Conservation (phyloP, 805 yeast species). For the Metschnikowia amazonensis region DNA sequence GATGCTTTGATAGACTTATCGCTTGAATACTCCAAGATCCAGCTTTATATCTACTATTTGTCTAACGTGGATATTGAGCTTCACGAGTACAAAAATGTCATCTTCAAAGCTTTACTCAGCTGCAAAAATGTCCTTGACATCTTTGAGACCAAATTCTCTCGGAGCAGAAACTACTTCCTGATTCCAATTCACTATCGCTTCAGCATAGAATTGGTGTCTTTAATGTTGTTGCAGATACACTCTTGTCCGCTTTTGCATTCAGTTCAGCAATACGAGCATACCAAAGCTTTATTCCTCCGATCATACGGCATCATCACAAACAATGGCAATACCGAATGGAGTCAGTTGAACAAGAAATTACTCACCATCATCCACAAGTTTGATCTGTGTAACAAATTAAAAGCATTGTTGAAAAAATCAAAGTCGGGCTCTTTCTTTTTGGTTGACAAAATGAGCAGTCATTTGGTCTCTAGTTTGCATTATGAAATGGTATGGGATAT, state of each 20-base stretch:
- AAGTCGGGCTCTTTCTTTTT: constrained; percentile 24
- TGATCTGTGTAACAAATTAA: constrained; percentile 10
- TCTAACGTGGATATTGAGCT: constrained; percentile 23
- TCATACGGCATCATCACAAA: constrained; percentile 13
- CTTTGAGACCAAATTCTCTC: constrained; percentile 22
- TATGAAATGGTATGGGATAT: constrained; percentile 41
- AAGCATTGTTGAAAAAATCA: constrained; percentile 8
- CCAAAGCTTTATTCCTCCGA: constrained; percentile 12
- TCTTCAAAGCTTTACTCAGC: constrained; percentile 27
- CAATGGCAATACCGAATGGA: constrained; percentile 9
- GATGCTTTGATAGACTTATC: constrained; percentile 28
- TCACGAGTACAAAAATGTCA: constrained; percentile 26
- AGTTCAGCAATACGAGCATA: constrained; percentile 12
- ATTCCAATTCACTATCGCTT: constrained; percentile 42
- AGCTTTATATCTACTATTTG: constrained; percentile 35
- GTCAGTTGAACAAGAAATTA: constrained; percentile 9
- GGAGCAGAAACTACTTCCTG: constrained; percentile 22
- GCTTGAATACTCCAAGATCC: constrained; percentile 36
- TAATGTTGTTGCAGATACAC: constrained; percentile 30
- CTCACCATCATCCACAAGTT: constrained; percentile 15
- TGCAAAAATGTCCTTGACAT: constrained; percentile 28
- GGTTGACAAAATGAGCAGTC: constrained; percentile 31
- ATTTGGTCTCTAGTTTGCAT: constrained; percentile 33
- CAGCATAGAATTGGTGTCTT: constrained; percentile 31
- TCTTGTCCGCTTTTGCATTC: constrained; percentile 13